phyloP scores from a whole-genome alignment of 2,329 filamentous ascomycete genomes.

The Talaromyces islandicus region DNA sequence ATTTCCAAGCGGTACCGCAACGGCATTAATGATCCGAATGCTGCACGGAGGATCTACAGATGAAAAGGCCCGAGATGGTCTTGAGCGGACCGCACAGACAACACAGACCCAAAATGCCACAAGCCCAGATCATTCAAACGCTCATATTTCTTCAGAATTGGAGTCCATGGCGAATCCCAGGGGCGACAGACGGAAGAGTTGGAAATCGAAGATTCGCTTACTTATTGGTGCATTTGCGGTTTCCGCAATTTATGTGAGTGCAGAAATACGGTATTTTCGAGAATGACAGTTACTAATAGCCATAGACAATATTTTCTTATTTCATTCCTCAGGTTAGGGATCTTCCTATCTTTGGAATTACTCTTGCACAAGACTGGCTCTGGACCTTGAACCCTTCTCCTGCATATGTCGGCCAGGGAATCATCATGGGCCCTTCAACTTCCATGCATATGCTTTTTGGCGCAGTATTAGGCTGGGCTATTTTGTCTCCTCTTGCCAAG shows the following conservation, averaged over 20 bases:
- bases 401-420: conserved; percentile 95
- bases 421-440: conserved; percentile 96
- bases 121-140: background rate
- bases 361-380: conserved; percentile 73
- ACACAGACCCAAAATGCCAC: background rate
- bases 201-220: conserved; percentile 57
- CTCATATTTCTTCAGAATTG: conserved; percentile 14
- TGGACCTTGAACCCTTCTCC: conserved; percentile 96
- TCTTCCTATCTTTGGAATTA: conserved; percentile 76
- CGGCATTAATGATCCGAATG: conserved; percentile 85
- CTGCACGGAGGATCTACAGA: conserved; percentile 61
- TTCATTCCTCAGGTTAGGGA: conserved; percentile 81
- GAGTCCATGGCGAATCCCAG: conserved; percentile 29
- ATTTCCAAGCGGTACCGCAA: conserved; percentile 93
- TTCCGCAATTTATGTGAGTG: conserved; percentile 50
- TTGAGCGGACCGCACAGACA: background rate
- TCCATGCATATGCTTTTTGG: conserved; percentile 94
- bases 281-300: conserved; percentile 13
- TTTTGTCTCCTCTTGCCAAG: conserved; percentile 86
- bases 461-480: conserved; percentile 80
- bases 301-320: conserved; percentile 73
- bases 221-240: conserved; percentile 54
- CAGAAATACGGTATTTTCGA: background rate
- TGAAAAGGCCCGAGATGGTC: conserved; percentile 18
- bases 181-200: conserved; percentile 43